Evolutionary conservation across 116 monocot species (phyloP), one percentile per base, ranked within the genome.

Genomic region (Zostera marina): DNA sequence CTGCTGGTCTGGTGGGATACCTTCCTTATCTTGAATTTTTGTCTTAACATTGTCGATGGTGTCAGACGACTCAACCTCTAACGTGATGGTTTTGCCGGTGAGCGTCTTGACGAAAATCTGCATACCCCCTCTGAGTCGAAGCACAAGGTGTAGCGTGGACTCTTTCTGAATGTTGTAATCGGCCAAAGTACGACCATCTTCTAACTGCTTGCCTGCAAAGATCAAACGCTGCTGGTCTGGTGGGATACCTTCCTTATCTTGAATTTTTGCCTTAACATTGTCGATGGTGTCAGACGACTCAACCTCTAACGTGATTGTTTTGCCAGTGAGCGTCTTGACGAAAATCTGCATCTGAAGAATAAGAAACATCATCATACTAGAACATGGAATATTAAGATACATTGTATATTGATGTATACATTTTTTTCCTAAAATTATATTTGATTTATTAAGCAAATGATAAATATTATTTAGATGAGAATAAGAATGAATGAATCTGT

Each of bases 181-280:
- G 0, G 86, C 86, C 6, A 86, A 60, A 39, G 86, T 86, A 22
- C 86, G 69, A 46, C 86, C 86, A 20, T 87, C 87, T 71, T 87
- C 87, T 0, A 87, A 73, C 62, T 87, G 87, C 70, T 87, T 87
- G 0, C 87, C 81, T 7, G 87, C 81, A 1, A 85, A 85, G 60
- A 85, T 88, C 5, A 88, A 59, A 21, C 88, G 46, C 60, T 88
- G 88, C 80, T 88, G 88, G 71, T 88, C 88, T 0, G 88, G 88
- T 7, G 88, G 80, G 59, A 88, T 88, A 2, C 88, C 88, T 53
- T 88, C 88, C 75, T 88, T 88, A 22, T 88, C 88, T 41, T 88
- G 88, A 16, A 88, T 88, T 54, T 88, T 88, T 0, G 88, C 73
- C 61, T 88, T 88, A 0, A 88, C 88, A 38, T 83, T 88, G 64